Evolutionary conservation across 805 yeast genomes (phyloP).

Genomic region (Jamesozyma hellenica): DNA sequence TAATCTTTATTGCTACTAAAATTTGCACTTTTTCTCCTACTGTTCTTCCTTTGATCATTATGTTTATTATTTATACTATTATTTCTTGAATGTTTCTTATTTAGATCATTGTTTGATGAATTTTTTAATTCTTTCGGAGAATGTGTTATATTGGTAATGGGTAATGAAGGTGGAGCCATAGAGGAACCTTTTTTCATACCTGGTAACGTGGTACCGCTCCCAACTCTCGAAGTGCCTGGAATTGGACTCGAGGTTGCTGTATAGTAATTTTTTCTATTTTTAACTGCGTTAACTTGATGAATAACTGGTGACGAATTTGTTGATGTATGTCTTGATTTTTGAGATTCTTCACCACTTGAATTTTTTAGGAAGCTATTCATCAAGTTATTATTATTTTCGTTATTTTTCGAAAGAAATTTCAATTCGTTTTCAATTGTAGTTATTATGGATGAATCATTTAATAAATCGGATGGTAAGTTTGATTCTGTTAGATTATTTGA

Average conservation of each 20-base stretch:
- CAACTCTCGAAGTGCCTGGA: not conserved
- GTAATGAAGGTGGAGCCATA: not conserved
- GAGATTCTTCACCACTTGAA: not conserved
- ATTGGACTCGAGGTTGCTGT: not conserved
- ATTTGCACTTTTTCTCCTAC: not conserved
- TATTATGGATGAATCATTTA: not conserved
- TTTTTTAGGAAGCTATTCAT: not conserved
- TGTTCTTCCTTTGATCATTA: not conserved
- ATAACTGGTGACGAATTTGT: not conserved
- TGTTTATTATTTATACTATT: not conserved
- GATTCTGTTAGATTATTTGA: constrained; percentile 7
- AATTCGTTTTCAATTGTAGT: not conserved
- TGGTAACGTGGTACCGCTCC: constrained; percentile 1
- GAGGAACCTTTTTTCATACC: constrained; percentile 1
- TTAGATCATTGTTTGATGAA: not conserved
- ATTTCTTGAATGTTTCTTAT: not conserved
- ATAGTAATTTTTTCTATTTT: constrained; percentile 1
- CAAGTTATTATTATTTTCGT: not conserved
- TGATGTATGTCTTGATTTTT: not conserved
- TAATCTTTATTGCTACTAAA: not conserved
- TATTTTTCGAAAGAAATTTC: not conserved
- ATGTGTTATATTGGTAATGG: not conserved
- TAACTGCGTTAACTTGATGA: not conserved
- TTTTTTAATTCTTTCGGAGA: not conserved
- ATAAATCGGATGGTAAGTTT: not conserved